Evolutionary conservation across 73 alveolate genomes (phyloP), one percentile per base, ranked within the genome.

Genomic region (Effrenium voratum): DNA sequence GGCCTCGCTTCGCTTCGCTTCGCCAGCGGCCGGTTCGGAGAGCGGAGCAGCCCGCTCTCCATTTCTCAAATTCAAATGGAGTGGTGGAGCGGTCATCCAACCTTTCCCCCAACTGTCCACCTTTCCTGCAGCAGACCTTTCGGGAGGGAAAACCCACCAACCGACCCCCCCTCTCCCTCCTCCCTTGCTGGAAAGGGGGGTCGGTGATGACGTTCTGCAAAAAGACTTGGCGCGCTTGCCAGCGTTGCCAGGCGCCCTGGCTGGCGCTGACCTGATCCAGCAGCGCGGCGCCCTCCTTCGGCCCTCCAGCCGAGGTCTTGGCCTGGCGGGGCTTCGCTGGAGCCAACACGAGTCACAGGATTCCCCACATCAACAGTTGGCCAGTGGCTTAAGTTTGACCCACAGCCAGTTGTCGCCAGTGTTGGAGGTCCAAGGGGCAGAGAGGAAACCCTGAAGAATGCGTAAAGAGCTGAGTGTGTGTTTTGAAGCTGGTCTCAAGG

Each of bases 301-400:
- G 95, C 30, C 95, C 95, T 1, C 95, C 95, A 32, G 85, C 63
- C 16, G 94, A 57, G 3, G 63, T 83, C 70, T 87, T 87, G 55
- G 95, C 95, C 95, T 87, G 16, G 40, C n/a, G 60, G 63, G 32
- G n/a, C n/a, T n/a, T n/a, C n/a, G n/a, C n/a, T n/a, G n/a, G n/a
- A n/a, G n/a, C n/a, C n/a, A n/a, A n/a, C n/a, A n/a, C n/a, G n/a
- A n/a, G n/a, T n/a, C n/a, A n/a, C n/a, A n/a, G n/a, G n/a, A n/a
- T n/a, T n/a, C n/a, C n/a, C n/a, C n/a, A n/a, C n/a, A n/a, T n/a
- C n/a, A n/a, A n/a, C n/a, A n/a, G n/a, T n/a, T n/a, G n/a, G n/a
- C n/a, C n/a, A n/a, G n/a, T n/a, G n/a, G n/a, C n/a, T n/a, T n/a
- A n/a, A n/a, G n/a, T n/a, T n/a, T n/a, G n/a, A n/a, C n/a, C n/a